Evolutionary conservation across 2,329 filamentous ascomycete genomes (phyloP).

Genomic region (Botrytis pseudocinerea): DNA sequence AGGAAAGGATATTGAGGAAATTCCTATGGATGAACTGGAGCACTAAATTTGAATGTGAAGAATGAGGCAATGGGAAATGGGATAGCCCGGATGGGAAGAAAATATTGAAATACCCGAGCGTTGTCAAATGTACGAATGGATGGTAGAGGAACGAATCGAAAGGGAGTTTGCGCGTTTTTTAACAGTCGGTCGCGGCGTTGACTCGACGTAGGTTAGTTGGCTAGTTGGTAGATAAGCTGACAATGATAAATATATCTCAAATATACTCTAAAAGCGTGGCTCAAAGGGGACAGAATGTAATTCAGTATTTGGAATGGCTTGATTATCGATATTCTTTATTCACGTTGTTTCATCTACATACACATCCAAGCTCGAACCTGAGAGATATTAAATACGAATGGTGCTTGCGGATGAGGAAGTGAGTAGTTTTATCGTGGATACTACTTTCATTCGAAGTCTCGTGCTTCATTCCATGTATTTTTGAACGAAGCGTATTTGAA

Average conservation of each 20-base stretch:
- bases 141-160: neutral
- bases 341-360: neutral
- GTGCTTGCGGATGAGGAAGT: neutral
- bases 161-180: constrained; percentile 1
- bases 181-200: constrained; percentile 3
- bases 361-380: neutral
- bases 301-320: no score
- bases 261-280: neutral
- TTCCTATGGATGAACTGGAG: constrained; percentile 76
- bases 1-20: constrained; percentile 71
- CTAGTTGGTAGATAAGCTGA: constrained; percentile 4
- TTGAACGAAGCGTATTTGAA: neutral
- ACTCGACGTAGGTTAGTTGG: neutral
- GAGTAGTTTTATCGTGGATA: neutral
- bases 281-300: neutral
- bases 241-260: constrained; percentile 8
- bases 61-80: neutral
- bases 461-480: neutral
- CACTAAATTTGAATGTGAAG: constrained; percentile 42
- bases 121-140: constrained; percentile 9
- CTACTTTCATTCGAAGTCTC: neutral
- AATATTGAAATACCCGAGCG: constrained; percentile 17
- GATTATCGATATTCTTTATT: neutral
- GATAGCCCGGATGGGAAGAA: neutral
- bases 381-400: neutral